Evolutionary conservation across 2,329 filamentous ascomycete species (phyloP).

Genomic region (Trichoderma gracile): DNA sequence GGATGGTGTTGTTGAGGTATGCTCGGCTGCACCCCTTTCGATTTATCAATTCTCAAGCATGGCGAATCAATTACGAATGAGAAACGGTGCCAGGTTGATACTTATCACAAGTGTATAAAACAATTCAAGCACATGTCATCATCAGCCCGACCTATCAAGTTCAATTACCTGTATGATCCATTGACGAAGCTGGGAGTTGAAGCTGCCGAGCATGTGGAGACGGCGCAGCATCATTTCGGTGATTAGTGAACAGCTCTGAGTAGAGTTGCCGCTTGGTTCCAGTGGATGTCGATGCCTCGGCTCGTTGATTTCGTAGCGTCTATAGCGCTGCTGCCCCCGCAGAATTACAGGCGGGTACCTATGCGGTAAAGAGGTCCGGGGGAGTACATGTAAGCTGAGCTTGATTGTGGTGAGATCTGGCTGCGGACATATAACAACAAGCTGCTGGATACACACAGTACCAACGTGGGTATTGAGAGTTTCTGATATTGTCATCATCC

Average conservation of each 20-base stretch:
- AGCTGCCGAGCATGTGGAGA: too few relatives aligned
- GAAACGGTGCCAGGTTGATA: too few relatives aligned
- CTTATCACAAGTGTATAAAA: too few relatives aligned
- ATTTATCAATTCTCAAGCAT: background rate
- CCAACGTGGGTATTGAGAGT: too few relatives aligned
- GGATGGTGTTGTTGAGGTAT: background rate
- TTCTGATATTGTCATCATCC: slow-evolving; percentile 11
- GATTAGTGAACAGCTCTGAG: slow-evolving; percentile 9
- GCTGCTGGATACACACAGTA: background rate
- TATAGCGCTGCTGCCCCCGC: background rate
- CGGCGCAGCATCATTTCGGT: too few relatives aligned
- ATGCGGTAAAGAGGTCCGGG: background rate
- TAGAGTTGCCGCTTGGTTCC: background rate
- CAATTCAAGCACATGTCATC: too few relatives aligned
- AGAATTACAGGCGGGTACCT: background rate
- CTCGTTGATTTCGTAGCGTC: background rate
- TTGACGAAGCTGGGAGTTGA: too few relatives aligned
- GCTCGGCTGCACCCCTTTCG: background rate
- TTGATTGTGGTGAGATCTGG: background rate
- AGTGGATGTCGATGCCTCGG: slow-evolving; percentile 9
- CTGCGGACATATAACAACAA: too few relatives aligned
- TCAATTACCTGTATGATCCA: too few relatives aligned
- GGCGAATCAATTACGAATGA: background rate
- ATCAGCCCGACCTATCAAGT: too few relatives aligned
- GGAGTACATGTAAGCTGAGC: background rate